Conservation (phyloP, 257 asterid genomes). For the Verbascum thapsus region DNA sequence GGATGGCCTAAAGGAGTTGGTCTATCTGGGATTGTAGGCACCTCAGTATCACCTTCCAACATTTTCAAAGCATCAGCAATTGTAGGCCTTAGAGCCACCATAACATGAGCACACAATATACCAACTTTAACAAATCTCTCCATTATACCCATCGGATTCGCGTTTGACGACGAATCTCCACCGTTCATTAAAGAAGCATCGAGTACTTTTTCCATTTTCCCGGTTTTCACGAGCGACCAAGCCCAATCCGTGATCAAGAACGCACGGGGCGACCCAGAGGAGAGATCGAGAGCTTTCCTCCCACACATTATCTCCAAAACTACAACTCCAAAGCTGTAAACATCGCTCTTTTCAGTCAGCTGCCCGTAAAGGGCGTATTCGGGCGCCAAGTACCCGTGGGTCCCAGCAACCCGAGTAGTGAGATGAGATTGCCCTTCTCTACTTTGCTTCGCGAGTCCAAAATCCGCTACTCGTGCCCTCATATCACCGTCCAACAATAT, state of each 20-base stretch:
- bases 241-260: constrained; percentile 87
- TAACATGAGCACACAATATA: constrained; percentile 81
- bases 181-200: constrained; percentile 50
- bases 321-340: constrained; percentile 88
- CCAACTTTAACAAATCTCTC: constrained; percentile 82
- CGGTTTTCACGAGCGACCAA: constrained; percentile 73
- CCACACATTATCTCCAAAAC: constrained; percentile 94
- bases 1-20: constrained; percentile 78
- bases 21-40: constrained; percentile 74
- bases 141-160: constrained; percentile 69
- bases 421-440: constrained; percentile 85
- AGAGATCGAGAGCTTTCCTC: constrained; percentile 78
- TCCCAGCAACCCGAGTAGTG: constrained; percentile 91
- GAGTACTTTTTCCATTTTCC: constrained; percentile 58
- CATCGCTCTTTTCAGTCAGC: constrained; percentile 85
- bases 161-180: constrained; percentile 43
- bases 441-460: constrained; percentile 76
- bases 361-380: constrained; percentile 93
- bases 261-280: constrained; percentile 51
- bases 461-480: constrained; percentile 94
- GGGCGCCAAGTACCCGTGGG: constrained; percentile 91
- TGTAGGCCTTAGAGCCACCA: constrained; percentile 93
- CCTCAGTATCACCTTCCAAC: constrained; percentile 90
- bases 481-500: constrained; percentile 73
- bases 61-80: constrained; percentile 79